Evolutionary conservation across 768 basidiomycete genomes (phyloP).

Genomic region (Tephrocybe sp.): DNA sequence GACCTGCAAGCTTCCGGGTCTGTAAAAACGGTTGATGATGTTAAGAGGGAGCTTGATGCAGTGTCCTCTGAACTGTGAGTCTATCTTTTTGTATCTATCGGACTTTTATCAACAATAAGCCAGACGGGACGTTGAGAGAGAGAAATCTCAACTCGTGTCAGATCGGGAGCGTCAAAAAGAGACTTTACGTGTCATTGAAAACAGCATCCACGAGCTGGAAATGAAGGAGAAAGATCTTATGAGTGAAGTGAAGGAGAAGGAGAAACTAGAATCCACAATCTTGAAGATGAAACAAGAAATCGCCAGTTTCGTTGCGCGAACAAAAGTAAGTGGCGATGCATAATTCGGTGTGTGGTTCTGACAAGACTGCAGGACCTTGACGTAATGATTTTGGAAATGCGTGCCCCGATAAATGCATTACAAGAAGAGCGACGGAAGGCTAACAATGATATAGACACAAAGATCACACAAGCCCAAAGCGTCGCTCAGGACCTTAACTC

Average conservation of each 20-base stretch:
- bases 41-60: conserved; percentile 72
- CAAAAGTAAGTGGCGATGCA: conserved; percentile 42
- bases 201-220: conserved; percentile 60
- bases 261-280: conserved; percentile 52
- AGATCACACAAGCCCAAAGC: conserved; percentile 50
- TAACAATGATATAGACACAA: conserved; percentile 48
- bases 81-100: background rate
- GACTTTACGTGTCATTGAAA: conserved; percentile 52
- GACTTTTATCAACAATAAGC: background rate
- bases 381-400: conserved; percentile 52
- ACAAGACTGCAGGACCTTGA: conserved; percentile 55
- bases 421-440: conserved; percentile 50
- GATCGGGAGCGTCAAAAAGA: conserved; percentile 64
- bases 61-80: conserved; percentile 66
- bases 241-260: conserved; percentile 58
- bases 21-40: conserved; percentile 79
- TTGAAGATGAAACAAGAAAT: conserved; percentile 59
- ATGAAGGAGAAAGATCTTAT: conserved; percentile 55
- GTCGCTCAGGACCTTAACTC: conserved; percentile 63
- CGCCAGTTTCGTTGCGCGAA: conserved; percentile 33
- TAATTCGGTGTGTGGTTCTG: background rate
- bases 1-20: conserved; percentile 73
- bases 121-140: conserved; percentile 67
- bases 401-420: conserved; percentile 62
- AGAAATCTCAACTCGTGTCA: conserved; percentile 49